Base-by-base conservation (phyloP, 139 green algal species). In the Micractinium sp. region DNA sequence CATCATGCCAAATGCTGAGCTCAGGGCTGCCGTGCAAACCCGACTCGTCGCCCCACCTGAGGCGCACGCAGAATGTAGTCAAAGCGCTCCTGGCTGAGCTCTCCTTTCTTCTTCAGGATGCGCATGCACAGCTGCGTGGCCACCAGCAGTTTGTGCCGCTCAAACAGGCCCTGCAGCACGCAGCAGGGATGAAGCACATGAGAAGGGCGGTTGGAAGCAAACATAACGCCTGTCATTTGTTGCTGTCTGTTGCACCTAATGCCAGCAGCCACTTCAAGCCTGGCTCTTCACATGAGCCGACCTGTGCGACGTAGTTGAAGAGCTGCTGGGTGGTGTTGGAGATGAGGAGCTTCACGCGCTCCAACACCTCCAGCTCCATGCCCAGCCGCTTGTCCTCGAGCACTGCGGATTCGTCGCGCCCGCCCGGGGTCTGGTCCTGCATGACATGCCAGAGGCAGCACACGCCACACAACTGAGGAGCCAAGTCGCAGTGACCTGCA, bases 141-240 rank as follows among this genome's bases (percentile, higher is more conserved):
- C 33, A 97, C 94, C 78, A 98, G 96, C 67, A 98, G 93, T 94
- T 98, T 99, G 95, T 99, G 96, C 14, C 95, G 93, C 94, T 99
- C 97, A 93, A 99, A 99, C 83, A 99, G 89, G 80, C 96, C 97
- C 93, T 96, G 95, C 56, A 75, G 25, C 18, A 29, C 7, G 76
- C 3, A 33, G 38, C 38, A 85, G n/a, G 53, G 7, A 31, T 53
- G 53, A 39, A 33, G 14, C 16, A 3, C 2, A 31, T 22, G n/a
- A 41, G 31, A 71, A 12, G 20, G 36, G 20, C 25, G 23, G 1
- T 0, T 80, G 9, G 33, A 16, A 81, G 75, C 35, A 23, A 20
- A 36, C 36, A 33, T 4, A 22, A 23, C 61, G 36, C 36, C n/a
- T 35, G 5, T 61, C 47, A 56, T 56, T 5, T 56, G 47, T 56